phyloP scores from a whole-genome alignment of 345 rosid genomes.

The Brassica rapa region DNA sequence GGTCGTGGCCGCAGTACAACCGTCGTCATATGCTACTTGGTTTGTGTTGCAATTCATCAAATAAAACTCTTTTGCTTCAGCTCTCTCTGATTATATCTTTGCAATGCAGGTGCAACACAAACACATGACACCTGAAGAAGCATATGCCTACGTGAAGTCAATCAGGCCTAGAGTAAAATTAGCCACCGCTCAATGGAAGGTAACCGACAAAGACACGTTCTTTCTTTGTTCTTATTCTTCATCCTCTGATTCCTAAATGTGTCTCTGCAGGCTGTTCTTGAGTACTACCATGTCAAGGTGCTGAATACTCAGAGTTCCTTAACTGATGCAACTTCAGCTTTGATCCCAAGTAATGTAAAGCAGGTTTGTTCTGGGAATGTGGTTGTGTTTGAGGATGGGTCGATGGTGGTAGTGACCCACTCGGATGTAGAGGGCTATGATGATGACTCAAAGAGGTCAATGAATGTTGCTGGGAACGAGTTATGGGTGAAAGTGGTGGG shows the following conservation, averaged over 20 bases:
- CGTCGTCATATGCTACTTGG: conserved; percentile 87
- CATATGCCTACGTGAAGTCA: conserved; percentile 75
- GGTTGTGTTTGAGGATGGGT: conserved; percentile 75
- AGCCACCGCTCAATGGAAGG: conserved; percentile 92
- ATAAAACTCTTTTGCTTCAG: background rate
- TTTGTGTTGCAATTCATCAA: conserved; percentile 38
- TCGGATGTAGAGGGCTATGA: conserved; percentile 83
- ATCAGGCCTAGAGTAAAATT: conserved; percentile 88
- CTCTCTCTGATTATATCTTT: conserved; percentile 3
- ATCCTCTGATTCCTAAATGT: background rate
- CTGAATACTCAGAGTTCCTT: conserved; percentile 30
- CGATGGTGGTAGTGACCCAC: conserved; percentile 75
- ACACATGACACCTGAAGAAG: conserved; percentile 84
- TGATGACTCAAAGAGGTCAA: conserved; percentile 36
- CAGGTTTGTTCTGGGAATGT: conserved; percentile 42
- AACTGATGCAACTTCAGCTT: conserved; percentile 30
- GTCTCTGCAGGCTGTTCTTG: conserved; percentile 75
- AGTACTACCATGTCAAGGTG: conserved; percentile 61
- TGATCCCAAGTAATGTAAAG: conserved; percentile 40
- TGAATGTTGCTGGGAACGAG: conserved; percentile 30
- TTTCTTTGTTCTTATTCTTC: background rate
- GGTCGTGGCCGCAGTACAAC: conserved; percentile 99
- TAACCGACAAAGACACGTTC: conserved; percentile 29
- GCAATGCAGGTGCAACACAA: conserved; percentile 66
- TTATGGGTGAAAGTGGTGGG: conserved; percentile 61